Evolutionary conservation across 2,329 filamentous ascomycete genomes (phyloP), one percentile per base, ranked within the genome.

Genomic region (Trichoderma endophyticum): DNA sequence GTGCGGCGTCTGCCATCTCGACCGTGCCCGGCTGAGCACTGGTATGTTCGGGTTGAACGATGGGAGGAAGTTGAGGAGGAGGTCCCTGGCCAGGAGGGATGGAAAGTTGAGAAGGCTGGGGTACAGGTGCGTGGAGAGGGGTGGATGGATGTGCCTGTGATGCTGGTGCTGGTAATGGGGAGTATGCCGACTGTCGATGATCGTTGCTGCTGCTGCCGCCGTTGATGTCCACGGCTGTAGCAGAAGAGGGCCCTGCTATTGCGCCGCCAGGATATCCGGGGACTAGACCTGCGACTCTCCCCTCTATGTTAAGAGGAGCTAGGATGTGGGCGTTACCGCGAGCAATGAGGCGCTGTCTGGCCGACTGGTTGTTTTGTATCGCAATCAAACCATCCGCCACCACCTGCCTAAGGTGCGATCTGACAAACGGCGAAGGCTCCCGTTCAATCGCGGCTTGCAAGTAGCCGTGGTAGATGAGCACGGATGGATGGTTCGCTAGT

Each of bases 361-460:
- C 73, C 1, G 79, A 73, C 65, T 87, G 85, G 21, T 82, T 82
- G 28, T 84, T 82, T 71, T 87, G 86, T 2, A 83, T 80, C 34
- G 82, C 78, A 36, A 85, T 79, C 26, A 87, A 73, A 5, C 86
- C 84, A 14, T 81, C 80, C 26, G 83, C 84, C 3, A 89, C 84
- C 0, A 84, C 82, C 71, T 86, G 82, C 56, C 87, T 83, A 11
- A 89, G 80, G 71, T 87, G 85, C 4, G 83, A 82, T 43, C 86
- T 82, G 15, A 82, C 75, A 36, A 85, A 81, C 0, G 86, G 82
- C 59, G 85, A 87, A 0, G 82, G 78, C 69, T 89, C 84, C 3
- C 84, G 82, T 72, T 88, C 85, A 51, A 90, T 89, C 6, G 83
- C 82, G 0, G 81, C 77, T 73, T 87, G 85, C 6, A 90, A 81